Base-by-base conservation (phyloP, 192 early-diverging fungal species). In the Mortierella alpina region DNA sequence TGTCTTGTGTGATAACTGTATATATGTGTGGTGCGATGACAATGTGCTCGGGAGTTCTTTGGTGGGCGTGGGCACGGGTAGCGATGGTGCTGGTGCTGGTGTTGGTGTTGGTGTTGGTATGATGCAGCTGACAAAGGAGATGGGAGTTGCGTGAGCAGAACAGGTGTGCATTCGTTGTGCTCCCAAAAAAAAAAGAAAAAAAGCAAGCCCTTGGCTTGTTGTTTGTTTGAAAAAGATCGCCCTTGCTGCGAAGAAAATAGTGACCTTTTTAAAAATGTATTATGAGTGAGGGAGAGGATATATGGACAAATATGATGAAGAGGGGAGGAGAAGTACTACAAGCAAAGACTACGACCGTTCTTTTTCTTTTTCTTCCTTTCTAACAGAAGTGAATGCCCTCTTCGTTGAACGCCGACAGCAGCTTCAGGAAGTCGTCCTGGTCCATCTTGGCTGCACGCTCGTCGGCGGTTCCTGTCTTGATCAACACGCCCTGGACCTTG, bases 351-450 rank as follows among this genome's bases (percentile, higher is more conserved):
- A 51, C 17, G n/a, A 8, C 18, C 23, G 54, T 51, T n/a, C 55
- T 57, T 23, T 23, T 57, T 57, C 55, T 57, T 57, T 57, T 6
- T 6, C 4, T 57, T 23, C 20, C 31, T 31, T 22, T 22, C 83
- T 88, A 94, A 84, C 92, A 91, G 75, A 99, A 99, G 70, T 97
- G 93, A 79, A 99, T 95, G 45, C 91, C 89, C 22, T 93, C 96
- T 62, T 96, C 91, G 65, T 96, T 95, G 86, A 99, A 99, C 14
- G 94, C 89, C 53, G 88, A 84, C 66, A 98, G 88, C 50, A 98
- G 87, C 90, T 91, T 93, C 74, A 99, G 84, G 84, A 96, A 96
- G 75, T 98, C 98, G 75, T 96, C 95, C 82, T 96, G 88, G 82
- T 96, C 96, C 89, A 96, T 89, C 86, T 97, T 99, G 51, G 93